Evolutionary conservation across 208 protist species (phyloP).

Genomic region (Hexamita inflata): DNA sequence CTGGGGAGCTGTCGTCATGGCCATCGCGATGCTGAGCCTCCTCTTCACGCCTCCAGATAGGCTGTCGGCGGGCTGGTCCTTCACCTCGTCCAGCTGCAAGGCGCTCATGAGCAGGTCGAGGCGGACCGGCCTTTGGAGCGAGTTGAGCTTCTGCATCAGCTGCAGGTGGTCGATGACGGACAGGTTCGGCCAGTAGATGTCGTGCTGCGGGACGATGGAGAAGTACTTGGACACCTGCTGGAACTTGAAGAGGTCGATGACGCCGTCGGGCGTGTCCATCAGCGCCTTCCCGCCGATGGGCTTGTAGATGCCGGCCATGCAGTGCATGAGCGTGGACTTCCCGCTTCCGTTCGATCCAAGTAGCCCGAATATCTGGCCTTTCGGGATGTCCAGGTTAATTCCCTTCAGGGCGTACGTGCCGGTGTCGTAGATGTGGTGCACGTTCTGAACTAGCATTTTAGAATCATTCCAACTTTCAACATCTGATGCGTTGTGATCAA

Average conservation of each 20-base stretch:
- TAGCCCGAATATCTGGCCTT: neutral
- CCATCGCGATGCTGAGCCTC: neutral
- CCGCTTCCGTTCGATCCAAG: neutral
- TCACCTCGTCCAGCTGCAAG: neutral
- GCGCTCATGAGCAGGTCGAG: neutral
- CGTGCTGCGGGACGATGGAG: slow-evolving; percentile 10
- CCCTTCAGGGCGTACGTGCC: neutral
- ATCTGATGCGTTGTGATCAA: no score
- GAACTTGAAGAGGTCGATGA: no score
- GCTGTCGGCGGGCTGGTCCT: no score
- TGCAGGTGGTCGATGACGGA: slow-evolving; percentile 1
- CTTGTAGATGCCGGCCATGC: neutral
- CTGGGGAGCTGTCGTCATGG: neutral
- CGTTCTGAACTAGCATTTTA: neutral
- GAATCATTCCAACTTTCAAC: neutral
- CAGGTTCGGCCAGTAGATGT: neutral
- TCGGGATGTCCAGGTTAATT: neutral
- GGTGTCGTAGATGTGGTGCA: neutral
- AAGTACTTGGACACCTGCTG: no score
- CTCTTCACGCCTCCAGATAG: slow-evolving; percentile 3
- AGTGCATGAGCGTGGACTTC: neutral
- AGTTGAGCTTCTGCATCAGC: neutral
- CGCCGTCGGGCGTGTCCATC: no score
- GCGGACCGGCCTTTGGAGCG: neutral
- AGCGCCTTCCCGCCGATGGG: neutral